phyloP scores from a whole-genome alignment of 495 filamentous ascomycete genomes.

The Neurospora terricola region DNA sequence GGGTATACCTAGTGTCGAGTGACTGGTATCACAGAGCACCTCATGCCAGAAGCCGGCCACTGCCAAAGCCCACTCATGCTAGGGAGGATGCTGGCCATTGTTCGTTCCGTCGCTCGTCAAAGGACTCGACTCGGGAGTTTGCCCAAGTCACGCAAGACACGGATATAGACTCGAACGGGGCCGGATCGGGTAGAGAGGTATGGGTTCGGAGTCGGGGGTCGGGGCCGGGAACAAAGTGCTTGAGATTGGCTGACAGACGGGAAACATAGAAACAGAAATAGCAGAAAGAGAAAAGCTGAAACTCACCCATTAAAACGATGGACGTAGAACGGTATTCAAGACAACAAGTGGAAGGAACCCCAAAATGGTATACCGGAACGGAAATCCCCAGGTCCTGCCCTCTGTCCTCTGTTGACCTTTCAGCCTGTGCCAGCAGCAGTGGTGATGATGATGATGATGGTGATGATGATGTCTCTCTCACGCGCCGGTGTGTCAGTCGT shows the following conservation, averaged over 20 bases:
- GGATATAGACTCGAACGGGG: neutral
- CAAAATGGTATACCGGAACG: neutral
- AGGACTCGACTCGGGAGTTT: neutral
- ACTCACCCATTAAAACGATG: neutral
- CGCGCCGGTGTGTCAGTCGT: neutral
- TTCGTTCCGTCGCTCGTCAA: neutral
- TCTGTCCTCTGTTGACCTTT: neutral
- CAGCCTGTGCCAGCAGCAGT: neutral
- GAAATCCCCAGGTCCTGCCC: neutral
- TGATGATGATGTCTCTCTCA: neutral
- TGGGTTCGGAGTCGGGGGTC: neutral
- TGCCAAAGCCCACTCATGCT: neutral
- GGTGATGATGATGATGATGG: neutral
- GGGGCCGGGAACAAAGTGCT: constrained; percentile 4
- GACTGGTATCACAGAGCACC: neutral
- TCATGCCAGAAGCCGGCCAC: neutral
- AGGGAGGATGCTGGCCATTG: neutral
- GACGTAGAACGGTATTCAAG: neutral
- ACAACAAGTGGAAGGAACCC: neutral
- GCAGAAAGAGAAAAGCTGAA: neutral
- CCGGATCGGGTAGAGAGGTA: neutral
- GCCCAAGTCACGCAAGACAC: neutral
- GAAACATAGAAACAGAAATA: neutral
- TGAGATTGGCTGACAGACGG: neutral
- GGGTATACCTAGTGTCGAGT: neutral